Base-by-base conservation (phyloP, 805 yeast species). In the Debaryomyces castellii region DNA sequence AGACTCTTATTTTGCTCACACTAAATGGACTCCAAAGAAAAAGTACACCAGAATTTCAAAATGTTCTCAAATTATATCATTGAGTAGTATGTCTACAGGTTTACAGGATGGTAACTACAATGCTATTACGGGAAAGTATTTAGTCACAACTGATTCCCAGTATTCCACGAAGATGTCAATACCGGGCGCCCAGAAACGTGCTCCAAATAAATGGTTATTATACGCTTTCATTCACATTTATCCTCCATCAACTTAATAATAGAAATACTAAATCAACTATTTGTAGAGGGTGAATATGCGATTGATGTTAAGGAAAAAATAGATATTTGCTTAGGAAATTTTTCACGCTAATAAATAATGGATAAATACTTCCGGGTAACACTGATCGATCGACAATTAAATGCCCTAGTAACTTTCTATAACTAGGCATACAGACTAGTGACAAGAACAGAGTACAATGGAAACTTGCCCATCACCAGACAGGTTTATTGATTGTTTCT, bases 111-210 rank as follows among this genome's bases (percentile, higher is more conserved):
- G 7, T 9, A 25, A 10, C 35, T 35, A 35, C 14, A 18, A 21
- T 20, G n/a, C 10, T 11, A 35, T 20, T 20, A 35, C 38, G 9
- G 7, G 20, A 25, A 43, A 39, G 49, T 27, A 64, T 68, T 58
- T 68, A 67, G 73, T 54, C 71, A 67, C 73, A 67, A 68, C 74
- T 68, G 74, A 68, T 68, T 68, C 74, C 74, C 74, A 68, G 58
- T 62, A 60, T 67, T 61, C 69, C 74, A 68, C 55, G 50, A 42
- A 45, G 43, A 41, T 57, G 69, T 68, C 74, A 68, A 67, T 62
- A 65, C 54, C 74, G 58, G 74, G 74, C 72, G 74, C 74, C 74
- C 74, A 68, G 74, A 54, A 68, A 68, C 74, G 73, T 66, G 68
- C 74, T 64, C 71, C 71, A 51, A 51, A 49, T 49, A 42, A 55